phyloP scores from a whole-genome alignment of 2,329 filamentous ascomycete species.

The Bipolaris gigantea region DNA sequence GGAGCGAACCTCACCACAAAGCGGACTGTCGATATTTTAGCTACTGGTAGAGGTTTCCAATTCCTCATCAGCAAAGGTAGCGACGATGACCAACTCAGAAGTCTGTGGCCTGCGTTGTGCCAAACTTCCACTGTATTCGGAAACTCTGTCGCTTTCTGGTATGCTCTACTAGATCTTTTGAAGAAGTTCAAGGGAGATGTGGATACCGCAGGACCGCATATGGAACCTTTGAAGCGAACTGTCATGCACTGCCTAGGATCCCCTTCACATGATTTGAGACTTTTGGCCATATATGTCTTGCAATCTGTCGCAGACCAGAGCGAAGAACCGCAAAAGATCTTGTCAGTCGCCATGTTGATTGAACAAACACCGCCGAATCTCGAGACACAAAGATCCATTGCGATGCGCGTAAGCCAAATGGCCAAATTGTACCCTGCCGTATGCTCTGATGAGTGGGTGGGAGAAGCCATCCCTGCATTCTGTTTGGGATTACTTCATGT shows the following conservation, averaged over 20 bases:
- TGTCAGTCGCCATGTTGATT: constrained; percentile 71
- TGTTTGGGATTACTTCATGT: constrained; percentile 89
- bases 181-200: constrained; percentile 60
- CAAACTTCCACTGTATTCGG: constrained; percentile 68
- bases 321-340: constrained; percentile 55
- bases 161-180: constrained; percentile 58
- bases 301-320: constrained; percentile 57
- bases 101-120: constrained; percentile 67
- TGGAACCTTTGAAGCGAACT: constrained; percentile 64
- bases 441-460: constrained; percentile 64
- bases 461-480: constrained; percentile 74
- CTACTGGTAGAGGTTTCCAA: constrained; percentile 73
- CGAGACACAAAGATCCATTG: constrained; percentile 73
- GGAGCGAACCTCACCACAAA: not conserved
- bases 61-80: constrained; percentile 66
- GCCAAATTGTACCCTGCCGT: constrained; percentile 64
- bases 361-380: constrained; percentile 79
- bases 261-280: constrained; percentile 72
- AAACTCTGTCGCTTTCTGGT: constrained; percentile 49
- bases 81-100: constrained; percentile 52
- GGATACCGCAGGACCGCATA: constrained; percentile 56
- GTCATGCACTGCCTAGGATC: constrained; percentile 75
- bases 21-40: constrained; percentile 55
- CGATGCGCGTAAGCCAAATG: constrained; percentile 84
- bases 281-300: constrained; percentile 73